Evolutionary conservation across 805 yeast genomes (phyloP).

Genomic region (Kodamaea laetipori): DNA sequence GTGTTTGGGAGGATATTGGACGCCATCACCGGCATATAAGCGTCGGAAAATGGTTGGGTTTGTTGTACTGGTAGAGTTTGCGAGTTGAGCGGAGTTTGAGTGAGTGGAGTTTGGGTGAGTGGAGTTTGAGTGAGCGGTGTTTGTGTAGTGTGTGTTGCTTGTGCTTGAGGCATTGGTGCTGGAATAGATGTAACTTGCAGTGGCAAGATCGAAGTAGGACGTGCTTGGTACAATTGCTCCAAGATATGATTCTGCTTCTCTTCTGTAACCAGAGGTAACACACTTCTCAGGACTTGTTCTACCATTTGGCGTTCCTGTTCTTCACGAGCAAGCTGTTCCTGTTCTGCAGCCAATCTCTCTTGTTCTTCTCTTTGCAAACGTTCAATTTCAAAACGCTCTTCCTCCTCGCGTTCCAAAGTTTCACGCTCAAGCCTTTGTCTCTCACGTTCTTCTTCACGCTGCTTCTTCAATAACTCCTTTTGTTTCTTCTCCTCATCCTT

Average conservation of each 20-base stretch:
- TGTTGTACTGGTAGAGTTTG: neutral
- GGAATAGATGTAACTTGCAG: too few relatives aligned
- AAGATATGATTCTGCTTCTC: slow-evolving; percentile 26
- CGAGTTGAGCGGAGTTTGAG: neutral
- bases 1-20: too few relatives aligned
- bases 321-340: slow-evolving; percentile 6
- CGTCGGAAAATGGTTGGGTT: slow-evolving; percentile 2
- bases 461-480: slow-evolving; percentile 15
- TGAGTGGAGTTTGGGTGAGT: too few relatives aligned
- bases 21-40: neutral
- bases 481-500: slow-evolving; percentile 16
- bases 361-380: slow-evolving; percentile 15
- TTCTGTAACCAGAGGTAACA: slow-evolving; percentile 5
- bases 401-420: slow-evolving; percentile 20
- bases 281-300: slow-evolving; percentile 1
- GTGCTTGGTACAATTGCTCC: slow-evolving; percentile 39
- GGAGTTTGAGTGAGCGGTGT: too few relatives aligned
- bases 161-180: slow-evolving; percentile 1
- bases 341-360: slow-evolving; percentile 15
- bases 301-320: slow-evolving; percentile 11
- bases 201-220: slow-evolving; percentile 23
- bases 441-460: slow-evolving; percentile 11
- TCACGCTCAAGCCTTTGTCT: slow-evolving; percentile 7
- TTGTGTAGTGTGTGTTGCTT: neutral
- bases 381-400: slow-evolving; percentile 12